Conservation (phyloP, 2,329 filamentous ascomycete genomes). For the Chaetoscypha palmicola region DNA sequence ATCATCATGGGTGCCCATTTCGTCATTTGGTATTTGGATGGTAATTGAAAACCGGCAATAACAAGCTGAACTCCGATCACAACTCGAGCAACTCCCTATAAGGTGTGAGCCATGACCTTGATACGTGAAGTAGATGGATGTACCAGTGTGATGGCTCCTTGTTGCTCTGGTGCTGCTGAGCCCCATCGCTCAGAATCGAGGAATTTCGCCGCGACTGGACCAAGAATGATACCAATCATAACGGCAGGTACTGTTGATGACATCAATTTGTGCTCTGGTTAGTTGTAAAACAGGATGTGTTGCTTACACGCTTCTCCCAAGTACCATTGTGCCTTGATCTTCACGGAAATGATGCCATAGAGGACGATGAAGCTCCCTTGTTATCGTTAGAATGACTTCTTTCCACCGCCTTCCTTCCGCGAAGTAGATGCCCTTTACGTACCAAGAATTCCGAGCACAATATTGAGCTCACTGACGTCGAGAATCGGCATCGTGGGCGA, state of each 20-base stretch:
- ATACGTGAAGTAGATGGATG: constrained; percentile 2
- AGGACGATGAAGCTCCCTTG: constrained; percentile 40
- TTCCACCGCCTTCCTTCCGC: not conserved
- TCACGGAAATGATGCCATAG: constrained; percentile 45
- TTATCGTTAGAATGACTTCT: not conserved
- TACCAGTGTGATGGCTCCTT: constrained; percentile 37
- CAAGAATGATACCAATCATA: constrained; percentile 45
- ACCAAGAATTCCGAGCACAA: constrained; percentile 37
- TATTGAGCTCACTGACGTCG: constrained; percentile 41
- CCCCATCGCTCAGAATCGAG: constrained; percentile 32
- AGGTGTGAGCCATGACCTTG: not conserved
- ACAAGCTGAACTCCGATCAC: constrained; percentile 85
- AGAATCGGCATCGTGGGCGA: constrained; percentile 37
- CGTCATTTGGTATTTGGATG: constrained; percentile 66
- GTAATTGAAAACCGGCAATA: constrained; percentile 77
- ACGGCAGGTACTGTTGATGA: constrained; percentile 44
- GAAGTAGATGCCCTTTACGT: not conserved
- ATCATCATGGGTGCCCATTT: constrained; percentile 69
- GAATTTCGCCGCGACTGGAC: constrained; percentile 48
- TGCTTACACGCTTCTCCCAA: constrained; percentile 46
- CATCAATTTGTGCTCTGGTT: not conserved
- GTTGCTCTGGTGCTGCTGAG: constrained; percentile 29
- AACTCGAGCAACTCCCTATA: constrained; percentile 3
- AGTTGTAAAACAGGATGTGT: not conserved
- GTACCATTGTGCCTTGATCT: constrained; percentile 47